phyloP scores from a whole-genome alignment of 495 filamentous ascomycete genomes.

The Neurospora pannonica region DNA sequence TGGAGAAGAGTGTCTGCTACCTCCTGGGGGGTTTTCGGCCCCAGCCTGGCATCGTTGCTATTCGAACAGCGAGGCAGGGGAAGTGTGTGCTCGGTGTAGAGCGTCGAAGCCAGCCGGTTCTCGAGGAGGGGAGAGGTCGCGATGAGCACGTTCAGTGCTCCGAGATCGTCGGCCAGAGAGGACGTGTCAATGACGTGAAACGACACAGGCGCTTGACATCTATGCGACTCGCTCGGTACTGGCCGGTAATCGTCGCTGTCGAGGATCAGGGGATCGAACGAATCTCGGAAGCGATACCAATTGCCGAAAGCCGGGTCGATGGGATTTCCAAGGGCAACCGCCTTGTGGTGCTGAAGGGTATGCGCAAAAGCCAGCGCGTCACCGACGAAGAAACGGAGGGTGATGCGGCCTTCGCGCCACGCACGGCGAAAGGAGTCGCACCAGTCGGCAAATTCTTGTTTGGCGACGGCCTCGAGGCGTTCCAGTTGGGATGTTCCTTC shows the following conservation, averaged over 20 bases:
- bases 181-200: slow-evolving; percentile 25
- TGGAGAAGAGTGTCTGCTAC: slow-evolving; percentile 12
- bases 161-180: slow-evolving; percentile 12
- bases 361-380: slow-evolving; percentile 16
- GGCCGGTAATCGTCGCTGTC: slow-evolving; percentile 5
- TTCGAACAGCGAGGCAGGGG: neutral
- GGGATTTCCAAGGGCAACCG: neutral
- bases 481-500: neutral
- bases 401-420: slow-evolving; percentile 1
- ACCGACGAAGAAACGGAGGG: slow-evolving; percentile 14
- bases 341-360: slow-evolving; percentile 10
- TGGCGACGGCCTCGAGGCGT: slow-evolving; percentile 2
- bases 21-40: neutral
- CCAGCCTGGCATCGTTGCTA: neutral
- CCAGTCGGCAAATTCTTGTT: slow-evolving; percentile 17
- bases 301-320: neutral
- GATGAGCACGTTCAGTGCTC: slow-evolving; percentile 15
- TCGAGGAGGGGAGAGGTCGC: slow-evolving; percentile 17
- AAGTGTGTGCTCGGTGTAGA: slow-evolving; percentile 13
- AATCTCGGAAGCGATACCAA: slow-evolving; percentile 1
- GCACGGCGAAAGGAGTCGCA: slow-evolving; percentile 8
- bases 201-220: slow-evolving; percentile 3
- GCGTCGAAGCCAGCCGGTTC: slow-evolving; percentile 6
- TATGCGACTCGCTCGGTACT: neutral
- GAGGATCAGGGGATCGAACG: slow-evolving; percentile 7